phyloP scores from a whole-genome alignment of 768 basidiomycete species.

The Neoboletus subvelutipes region DNA sequence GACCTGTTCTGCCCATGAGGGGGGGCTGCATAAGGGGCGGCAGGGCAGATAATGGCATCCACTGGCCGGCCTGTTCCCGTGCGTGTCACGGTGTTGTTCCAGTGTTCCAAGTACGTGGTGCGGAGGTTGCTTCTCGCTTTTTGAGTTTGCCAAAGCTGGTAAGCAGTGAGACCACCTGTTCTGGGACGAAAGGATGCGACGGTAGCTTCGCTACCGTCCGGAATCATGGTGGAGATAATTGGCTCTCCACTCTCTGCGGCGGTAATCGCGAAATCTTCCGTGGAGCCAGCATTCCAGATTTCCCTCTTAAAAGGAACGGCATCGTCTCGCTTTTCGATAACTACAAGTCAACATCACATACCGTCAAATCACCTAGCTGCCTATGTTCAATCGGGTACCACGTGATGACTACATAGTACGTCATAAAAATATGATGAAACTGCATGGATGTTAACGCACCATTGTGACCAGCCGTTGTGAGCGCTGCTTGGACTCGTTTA shows the following conservation, averaged over 20 bases:
- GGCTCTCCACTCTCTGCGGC: constrained; percentile 53
- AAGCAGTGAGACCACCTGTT: constrained; percentile 43
- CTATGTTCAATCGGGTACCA: constrained; percentile 60
- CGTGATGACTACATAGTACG: constrained; percentile 52
- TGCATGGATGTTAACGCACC: constrained; percentile 38
- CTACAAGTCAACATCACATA: constrained; percentile 30
- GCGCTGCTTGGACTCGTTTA: constrained; percentile 51
- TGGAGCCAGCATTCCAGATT: constrained; percentile 48
- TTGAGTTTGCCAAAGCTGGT: constrained; percentile 68
- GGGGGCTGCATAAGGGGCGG: constrained; percentile 56
- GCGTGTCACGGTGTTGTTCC: constrained; percentile 49
- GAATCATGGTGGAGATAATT: constrained; percentile 47
- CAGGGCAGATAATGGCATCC: constrained; percentile 71
- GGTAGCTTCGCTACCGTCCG: constrained; percentile 26
- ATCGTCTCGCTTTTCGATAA: not conserved
- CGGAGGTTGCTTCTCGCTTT: constrained; percentile 47
- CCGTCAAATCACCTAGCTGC: constrained; percentile 43
- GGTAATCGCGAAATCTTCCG: constrained; percentile 44
- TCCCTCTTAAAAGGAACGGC: constrained; percentile 25
- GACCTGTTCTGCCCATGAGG: constrained; percentile 63
- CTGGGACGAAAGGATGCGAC: constrained; percentile 29
- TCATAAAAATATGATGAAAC: not conserved
- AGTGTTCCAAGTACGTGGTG: constrained; percentile 57
- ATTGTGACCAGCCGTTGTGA: constrained; percentile 62
- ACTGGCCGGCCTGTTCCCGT: constrained; percentile 73